Conservation (phyloP, 2,329 filamentous ascomycete genomes). For the Calonectria pteridis region DNA sequence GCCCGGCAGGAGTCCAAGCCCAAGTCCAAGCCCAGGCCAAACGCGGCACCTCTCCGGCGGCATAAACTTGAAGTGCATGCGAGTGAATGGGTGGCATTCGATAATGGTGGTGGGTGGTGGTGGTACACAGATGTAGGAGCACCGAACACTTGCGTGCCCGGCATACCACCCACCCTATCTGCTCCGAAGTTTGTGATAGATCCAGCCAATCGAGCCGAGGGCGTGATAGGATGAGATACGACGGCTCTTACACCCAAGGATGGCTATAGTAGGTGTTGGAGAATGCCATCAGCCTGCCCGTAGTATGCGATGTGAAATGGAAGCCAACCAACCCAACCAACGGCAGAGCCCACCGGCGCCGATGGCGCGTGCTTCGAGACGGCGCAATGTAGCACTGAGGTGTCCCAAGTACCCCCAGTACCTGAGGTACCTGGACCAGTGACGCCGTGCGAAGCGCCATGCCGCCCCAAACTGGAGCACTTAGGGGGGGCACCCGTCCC, state of each 20-base stretch:
- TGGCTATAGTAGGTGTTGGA: constrained; percentile 4
- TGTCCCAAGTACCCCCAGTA: constrained; percentile 31
- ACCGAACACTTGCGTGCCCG: background rate
- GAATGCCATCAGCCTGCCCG: background rate
- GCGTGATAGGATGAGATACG: constrained; percentile 19
- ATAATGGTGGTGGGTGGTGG: background rate
- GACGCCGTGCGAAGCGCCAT: constrained; percentile 46
- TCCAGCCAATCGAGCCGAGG: constrained; percentile 12
- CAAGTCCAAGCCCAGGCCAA: constrained; percentile 13
- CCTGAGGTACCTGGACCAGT: constrained; percentile 34
- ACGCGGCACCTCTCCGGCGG: constrained; percentile 5
- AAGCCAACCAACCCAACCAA: constrained; percentile 1
- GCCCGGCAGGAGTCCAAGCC: constrained; percentile 11
- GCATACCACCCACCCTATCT: constrained; percentile 11
- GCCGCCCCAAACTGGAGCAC: constrained; percentile 37
- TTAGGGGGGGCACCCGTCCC: constrained; percentile 23
- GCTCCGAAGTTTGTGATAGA: constrained; percentile 17
- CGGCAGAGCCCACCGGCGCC: background rate
- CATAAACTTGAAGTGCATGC: constrained; percentile 2
- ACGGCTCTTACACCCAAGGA: constrained; percentile 1
- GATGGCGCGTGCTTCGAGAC: background rate
- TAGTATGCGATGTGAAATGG: constrained; percentile 6
- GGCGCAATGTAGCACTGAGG: constrained; percentile 19
- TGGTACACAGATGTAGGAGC: background rate
- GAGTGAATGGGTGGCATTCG: background rate